phyloP scores from a whole-genome alignment of 306 rosid species.

The Fragaria nilgerrensis region DNA sequence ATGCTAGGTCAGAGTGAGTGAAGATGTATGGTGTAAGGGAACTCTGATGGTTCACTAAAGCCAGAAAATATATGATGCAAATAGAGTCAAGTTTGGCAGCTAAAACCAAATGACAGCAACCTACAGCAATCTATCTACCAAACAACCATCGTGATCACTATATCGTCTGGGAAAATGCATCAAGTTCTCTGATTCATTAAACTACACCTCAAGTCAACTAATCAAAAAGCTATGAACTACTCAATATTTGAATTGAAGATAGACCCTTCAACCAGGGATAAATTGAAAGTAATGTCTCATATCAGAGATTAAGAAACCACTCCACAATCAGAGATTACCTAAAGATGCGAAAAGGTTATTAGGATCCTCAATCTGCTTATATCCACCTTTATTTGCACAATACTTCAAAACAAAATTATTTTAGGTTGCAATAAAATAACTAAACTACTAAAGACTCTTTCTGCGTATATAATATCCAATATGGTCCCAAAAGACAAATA shows the following conservation, averaged over 20 bases:
- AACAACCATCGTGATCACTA: background rate
- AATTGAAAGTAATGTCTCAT: background rate
- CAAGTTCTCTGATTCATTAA: background rate
- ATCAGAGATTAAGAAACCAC: constrained; percentile 2
- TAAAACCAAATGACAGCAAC: background rate
- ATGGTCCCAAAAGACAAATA: background rate
- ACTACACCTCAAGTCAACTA: background rate
- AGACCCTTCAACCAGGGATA: background rate
- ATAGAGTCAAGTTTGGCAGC: background rate
- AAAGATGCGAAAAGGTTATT: background rate
- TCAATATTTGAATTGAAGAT: background rate
- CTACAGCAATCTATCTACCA: background rate
- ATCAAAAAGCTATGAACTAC: background rate
- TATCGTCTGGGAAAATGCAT: background rate
- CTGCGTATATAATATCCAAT: background rate
- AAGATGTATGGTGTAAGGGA: background rate
- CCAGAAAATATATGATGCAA: background rate
- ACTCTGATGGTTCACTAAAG: background rate
- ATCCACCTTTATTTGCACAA: background rate
- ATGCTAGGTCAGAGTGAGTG: constrained; percentile 1
- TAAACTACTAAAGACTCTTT: background rate
- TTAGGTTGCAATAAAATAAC: background rate
- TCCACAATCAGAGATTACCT: background rate
- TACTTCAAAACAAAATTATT: background rate
- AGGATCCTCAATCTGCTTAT: background rate